phyloP scores from a whole-genome alignment of 2,329 filamentous ascomycete genomes.

The Dactylella cylindrospora region DNA sequence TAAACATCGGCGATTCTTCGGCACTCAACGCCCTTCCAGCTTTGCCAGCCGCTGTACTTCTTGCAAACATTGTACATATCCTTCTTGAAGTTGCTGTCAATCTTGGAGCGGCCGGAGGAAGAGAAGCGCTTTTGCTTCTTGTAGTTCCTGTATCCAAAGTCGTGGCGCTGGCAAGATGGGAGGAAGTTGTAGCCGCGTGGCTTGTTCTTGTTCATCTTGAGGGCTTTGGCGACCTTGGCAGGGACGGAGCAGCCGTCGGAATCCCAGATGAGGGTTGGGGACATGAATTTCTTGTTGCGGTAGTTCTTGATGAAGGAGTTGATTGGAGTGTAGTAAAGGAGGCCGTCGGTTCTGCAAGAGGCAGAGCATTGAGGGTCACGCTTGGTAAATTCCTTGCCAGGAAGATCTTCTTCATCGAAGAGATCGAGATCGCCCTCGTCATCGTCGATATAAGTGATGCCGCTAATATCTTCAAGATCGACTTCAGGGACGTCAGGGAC shows the following conservation, averaged over 20 bases:
- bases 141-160: constrained; percentile 61
- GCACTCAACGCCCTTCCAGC: constrained; percentile 44
- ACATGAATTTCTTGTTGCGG: constrained; percentile 16
- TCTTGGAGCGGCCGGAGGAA: constrained; percentile 52
- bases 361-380: constrained; percentile 16
- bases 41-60: constrained; percentile 41
- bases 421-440: constrained; percentile 18
- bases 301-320: constrained; percentile 16
- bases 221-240: not conserved
- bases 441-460: constrained; percentile 15
- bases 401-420: constrained; percentile 6
- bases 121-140: constrained; percentile 57
- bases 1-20: constrained; percentile 50
- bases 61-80: constrained; percentile 52
- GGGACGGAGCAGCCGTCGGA: constrained; percentile 31
- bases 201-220: constrained; percentile 46
- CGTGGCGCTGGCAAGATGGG: constrained; percentile 59
- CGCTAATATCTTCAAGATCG: not conserved
- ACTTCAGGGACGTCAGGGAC: not conserved
- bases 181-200: constrained; percentile 55
- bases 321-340: constrained; percentile 12
- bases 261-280: constrained; percentile 7
- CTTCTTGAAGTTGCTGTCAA: constrained; percentile 57
- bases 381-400: constrained; percentile 13
- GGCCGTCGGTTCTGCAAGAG: constrained; percentile 12